phyloP scores from a whole-genome alignment of 129 eudicot genomes.

The Ambrosia artemisiifolia region DNA sequence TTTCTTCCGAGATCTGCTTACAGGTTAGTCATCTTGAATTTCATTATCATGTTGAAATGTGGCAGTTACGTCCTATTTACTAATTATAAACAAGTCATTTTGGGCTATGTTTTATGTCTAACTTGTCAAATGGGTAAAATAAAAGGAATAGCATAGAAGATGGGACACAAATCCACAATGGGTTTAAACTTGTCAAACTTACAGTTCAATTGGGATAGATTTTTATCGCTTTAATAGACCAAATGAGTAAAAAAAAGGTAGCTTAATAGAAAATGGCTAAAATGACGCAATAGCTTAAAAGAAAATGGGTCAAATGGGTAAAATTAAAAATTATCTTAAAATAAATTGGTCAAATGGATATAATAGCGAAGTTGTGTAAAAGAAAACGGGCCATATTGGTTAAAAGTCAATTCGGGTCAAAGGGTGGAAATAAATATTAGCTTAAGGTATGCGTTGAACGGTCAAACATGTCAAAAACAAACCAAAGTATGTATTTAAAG shows the following conservation, averaged over 20 bases:
- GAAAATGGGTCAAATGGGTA: background rate
- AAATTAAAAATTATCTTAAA: background rate
- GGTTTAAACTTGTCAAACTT: background rate
- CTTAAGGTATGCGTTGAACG: background rate
- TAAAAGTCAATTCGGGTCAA: background rate
- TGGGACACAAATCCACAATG: no score
- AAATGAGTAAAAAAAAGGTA: no score
- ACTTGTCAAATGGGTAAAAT: background rate
- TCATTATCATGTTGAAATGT: background rate
- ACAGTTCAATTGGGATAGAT: background rate
- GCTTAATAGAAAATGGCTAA: no score
- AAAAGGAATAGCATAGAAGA: background rate
- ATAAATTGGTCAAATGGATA: background rate
- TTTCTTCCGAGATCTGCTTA: conserved; percentile 88
- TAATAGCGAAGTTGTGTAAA: background rate
- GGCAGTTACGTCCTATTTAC: background rate
- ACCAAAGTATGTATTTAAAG: background rate
- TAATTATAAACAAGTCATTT: background rate
- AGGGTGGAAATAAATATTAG: background rate
- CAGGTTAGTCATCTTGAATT: conserved; percentile 54
- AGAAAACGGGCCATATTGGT: background rate
- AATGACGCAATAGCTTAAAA: no score
- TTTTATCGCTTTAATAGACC: no score
- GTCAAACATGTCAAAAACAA: background rate
- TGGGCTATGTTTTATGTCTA: background rate